Evolutionary conservation across 2,329 filamentous ascomycete species (phyloP), one percentile per base, ranked within the genome.

Genomic region (Pestalotiopsis fici): DNA sequence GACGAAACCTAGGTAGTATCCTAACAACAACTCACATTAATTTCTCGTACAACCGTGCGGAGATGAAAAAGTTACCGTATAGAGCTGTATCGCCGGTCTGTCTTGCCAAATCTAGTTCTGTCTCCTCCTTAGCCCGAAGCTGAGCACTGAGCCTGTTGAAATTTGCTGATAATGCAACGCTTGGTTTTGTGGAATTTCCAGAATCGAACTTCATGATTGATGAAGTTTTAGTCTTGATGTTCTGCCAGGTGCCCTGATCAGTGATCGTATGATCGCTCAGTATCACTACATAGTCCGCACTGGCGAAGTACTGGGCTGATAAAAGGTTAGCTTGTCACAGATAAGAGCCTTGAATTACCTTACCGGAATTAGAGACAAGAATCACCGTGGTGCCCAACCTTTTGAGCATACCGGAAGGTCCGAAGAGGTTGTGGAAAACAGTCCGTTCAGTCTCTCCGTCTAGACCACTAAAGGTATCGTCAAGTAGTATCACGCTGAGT

Each of bases 251-350:
- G 1, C 83, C 82, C 69, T 82, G 79, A 31, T 82, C 78, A 9
- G 71, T 67, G 7, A 85, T 77, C 0, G 69, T 72, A 2, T 76
- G 75, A 59, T 76, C 59, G 55, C 77, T 75, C 1, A 86, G 76
- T 3, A 82, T 72, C 18, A 85, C 69, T 12, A 86, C 73, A 5
- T 82, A 74, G 70, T 85, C 81, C 9, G 79, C 80, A 5, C 81
- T 68, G 21, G 77, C 72, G 13, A 85, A 80, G 63, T 80, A 75
- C 35, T 78, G 73, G 2, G 75, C 78, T 76, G 27, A n/a, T 56
- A 13, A 23, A 27, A 56, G 54, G n/a, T n/a, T n/a, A n/a, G n/a
- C n/a, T n/a, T n/a, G n/a, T n/a, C n/a, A 56, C 13, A 3, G 3
- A 31, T 18, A n/a, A 13, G 35, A 15, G 25, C 25, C 28, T 35